Evolutionary conservation across 768 basidiomycete species (phyloP).

Genomic region (Cystobasidium onofrii): DNA sequence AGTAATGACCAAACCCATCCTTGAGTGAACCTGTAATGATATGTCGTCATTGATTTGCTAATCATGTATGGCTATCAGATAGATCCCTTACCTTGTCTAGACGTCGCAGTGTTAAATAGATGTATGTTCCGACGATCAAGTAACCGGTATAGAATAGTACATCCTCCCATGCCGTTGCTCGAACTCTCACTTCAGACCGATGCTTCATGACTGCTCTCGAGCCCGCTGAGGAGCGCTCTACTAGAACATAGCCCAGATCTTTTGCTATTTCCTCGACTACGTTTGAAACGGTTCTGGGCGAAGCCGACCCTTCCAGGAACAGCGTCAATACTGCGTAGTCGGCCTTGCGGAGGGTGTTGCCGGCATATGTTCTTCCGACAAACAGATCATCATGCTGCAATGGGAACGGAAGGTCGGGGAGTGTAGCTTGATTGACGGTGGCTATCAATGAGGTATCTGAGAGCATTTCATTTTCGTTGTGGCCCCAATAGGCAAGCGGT

Average conservation of each 20-base stretch:
- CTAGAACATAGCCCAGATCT: slow-evolving; percentile 35
- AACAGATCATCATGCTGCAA: slow-evolving; percentile 8
- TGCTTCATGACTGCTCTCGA: slow-evolving; percentile 33
- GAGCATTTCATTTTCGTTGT: slow-evolving; percentile 23
- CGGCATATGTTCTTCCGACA: slow-evolving; percentile 12
- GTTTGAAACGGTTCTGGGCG: slow-evolving; percentile 45
- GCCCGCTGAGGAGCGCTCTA: not conserved
- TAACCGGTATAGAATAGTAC: slow-evolving; percentile 59
- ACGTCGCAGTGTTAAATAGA: slow-evolving; percentile 63
- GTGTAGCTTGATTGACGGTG: slow-evolving; percentile 21
- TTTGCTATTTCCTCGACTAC: slow-evolving; percentile 49
- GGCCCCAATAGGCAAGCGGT: slow-evolving; percentile 17
- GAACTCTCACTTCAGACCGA: slow-evolving; percentile 35
- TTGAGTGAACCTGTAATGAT: slow-evolving; percentile 64
- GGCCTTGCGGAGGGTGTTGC: slow-evolving; percentile 50
- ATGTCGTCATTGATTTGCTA: not conserved
- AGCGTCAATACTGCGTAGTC: slow-evolving; percentile 70
- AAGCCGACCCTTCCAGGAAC: slow-evolving; percentile 69
- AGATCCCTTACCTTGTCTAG: slow-evolving; percentile 15
- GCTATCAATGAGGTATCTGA: slow-evolving; percentile 22
- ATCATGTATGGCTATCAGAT: not conserved
- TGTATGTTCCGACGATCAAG: slow-evolving; percentile 63
- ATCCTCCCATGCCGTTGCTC: slow-evolving; percentile 52
- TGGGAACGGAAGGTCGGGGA: not conserved
- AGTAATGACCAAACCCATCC: slow-evolving; percentile 83